Conservation (phyloP, 768 basidiomycete species). For the Russula vinacea region DNA sequence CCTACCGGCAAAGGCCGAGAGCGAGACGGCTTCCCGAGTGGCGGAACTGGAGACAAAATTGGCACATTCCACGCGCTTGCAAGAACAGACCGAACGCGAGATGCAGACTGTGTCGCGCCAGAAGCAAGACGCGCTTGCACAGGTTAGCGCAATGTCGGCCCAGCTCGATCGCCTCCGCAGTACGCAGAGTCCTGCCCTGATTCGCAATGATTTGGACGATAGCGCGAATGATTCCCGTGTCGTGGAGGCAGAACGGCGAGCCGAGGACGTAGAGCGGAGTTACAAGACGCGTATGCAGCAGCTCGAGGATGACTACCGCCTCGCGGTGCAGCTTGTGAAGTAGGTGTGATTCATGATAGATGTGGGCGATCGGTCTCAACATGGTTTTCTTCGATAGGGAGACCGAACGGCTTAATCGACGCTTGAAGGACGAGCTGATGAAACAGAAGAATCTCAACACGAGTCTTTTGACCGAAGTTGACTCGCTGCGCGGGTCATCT, state of each 20-base stretch:
- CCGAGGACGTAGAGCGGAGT: slow-evolving; percentile 72
- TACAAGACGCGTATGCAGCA: slow-evolving; percentile 81
- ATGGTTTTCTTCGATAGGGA: slow-evolving; percentile 52
- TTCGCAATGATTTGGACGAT: slow-evolving; percentile 39
- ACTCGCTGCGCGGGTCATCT: slow-evolving; percentile 57
- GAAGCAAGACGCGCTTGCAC: slow-evolving; percentile 72
- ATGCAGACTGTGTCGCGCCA: slow-evolving; percentile 60
- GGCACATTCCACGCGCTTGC: slow-evolving; percentile 64
- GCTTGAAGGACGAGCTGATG: slow-evolving; percentile 91
- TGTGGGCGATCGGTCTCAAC: slow-evolving; percentile 27
- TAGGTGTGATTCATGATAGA: slow-evolving; percentile 42
- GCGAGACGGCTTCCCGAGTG: slow-evolving; percentile 45
- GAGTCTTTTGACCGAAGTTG: slow-evolving; percentile 80
- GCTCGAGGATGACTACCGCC: slow-evolving; percentile 93
- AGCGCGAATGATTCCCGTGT: slow-evolving; percentile 44
- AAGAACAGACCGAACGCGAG: slow-evolving; percentile 75
- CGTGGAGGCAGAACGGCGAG: slow-evolving; percentile 69
- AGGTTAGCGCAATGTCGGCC: slow-evolving; percentile 57
- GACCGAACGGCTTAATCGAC: slow-evolving; percentile 96
- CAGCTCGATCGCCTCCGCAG: slow-evolving; percentile 67
- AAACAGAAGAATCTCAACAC: slow-evolving; percentile 84
- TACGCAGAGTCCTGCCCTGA: slow-evolving; percentile 48
- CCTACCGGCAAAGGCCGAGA: slow-evolving; percentile 44
- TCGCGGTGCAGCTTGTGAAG: slow-evolving; percentile 98
- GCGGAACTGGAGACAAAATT: slow-evolving; percentile 77